phyloP scores from a whole-genome alignment of 1,284 basidiomycete species.

The Psilocybe mexicana region DNA sequence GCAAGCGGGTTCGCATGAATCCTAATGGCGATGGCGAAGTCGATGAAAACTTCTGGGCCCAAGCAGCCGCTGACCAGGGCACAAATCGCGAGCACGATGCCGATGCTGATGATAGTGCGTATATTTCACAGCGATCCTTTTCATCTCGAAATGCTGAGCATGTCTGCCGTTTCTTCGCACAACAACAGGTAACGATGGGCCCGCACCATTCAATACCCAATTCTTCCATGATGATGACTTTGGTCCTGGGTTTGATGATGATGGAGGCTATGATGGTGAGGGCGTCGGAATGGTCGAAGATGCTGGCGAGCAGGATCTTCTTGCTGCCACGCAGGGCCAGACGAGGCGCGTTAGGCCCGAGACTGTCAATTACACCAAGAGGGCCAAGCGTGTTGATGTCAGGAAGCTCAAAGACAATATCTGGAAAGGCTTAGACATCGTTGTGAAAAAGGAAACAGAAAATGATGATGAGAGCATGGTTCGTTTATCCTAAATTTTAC shows the following conservation, averaged over 20 bases:
- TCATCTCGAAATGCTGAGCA: neutral
- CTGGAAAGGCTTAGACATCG: constrained; percentile 87
- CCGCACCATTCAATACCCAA: constrained; percentile 87
- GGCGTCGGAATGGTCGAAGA: constrained; percentile 46
- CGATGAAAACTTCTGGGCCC: constrained; percentile 95
- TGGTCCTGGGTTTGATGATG: constrained; percentile 75
- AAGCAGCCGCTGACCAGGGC: constrained; percentile 82
- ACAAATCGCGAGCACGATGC: constrained; percentile 56
- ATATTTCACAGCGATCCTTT: neutral
- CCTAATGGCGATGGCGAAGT: constrained; percentile 77
- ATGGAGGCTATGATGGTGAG: constrained; percentile 55
- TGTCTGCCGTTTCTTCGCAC: neutral
- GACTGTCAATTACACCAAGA: constrained; percentile 92
- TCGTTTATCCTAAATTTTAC: constrained; percentile 15
- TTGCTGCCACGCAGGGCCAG: constrained; percentile 80
- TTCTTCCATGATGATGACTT: constrained; percentile 97
- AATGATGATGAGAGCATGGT: constrained; percentile 61
- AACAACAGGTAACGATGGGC: constrained; percentile 16
- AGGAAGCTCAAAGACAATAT: constrained; percentile 97
- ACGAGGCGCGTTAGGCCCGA: constrained; percentile 83
- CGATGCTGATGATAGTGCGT: constrained; percentile 65
- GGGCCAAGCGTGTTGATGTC: constrained; percentile 96
- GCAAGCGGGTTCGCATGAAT: constrained; percentile 58
- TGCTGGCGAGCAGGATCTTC: constrained; percentile 81
- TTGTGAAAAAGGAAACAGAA: constrained; percentile 35